Evolutionary conservation across 2,329 filamentous ascomycete species (phyloP), one percentile per base, ranked within the genome.

Genomic region (Fusarium denticulatum): DNA sequence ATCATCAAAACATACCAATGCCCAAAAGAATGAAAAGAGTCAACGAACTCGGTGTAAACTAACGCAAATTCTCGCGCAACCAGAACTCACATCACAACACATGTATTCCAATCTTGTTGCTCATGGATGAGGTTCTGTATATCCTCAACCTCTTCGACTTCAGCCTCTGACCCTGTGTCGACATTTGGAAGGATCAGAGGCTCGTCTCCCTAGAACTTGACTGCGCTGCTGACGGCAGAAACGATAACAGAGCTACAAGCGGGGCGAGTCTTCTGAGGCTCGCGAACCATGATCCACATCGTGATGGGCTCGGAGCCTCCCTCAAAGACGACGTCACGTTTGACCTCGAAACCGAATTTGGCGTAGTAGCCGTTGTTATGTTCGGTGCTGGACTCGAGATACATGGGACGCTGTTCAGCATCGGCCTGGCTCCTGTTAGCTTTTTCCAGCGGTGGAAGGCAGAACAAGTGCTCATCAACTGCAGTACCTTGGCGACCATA

Each of bases 281-380:
- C 92, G 68, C 93, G 87, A 59, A 96, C 91, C 94, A 97, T 97
- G 83, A 95, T 92, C 79, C 93, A 92, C 81, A 96, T 84, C 65
- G 86, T 86, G 56, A 95, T 87, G 34, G 91, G 88, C 67, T 87
- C 85, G 34, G 82, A 80, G 15, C 86, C 89, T 56, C 91, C 84
- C 78, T 87, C 84, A 76, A 95, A 84, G 79, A 88, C 86, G 74
- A 96, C 88, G 76, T 90, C 88, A 77, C 87, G 88, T 79, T 86
- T 87, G 74, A 88, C 81, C 79, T 90, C 87, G 81, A 96, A 97
- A 36, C 93, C 93, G 81, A 94, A 91, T 81, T 91, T 92, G 73
- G 88, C 84, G 81, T 96, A 97, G 81, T 95, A 94, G 39, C 83
- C 81, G 71, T 90, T 88, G 80, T 96, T 96, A 70, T 84, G 83